Evolutionary conservation across 2,329 filamentous ascomycete species (phyloP).

Genomic region (Sporothrix curviconia): DNA sequence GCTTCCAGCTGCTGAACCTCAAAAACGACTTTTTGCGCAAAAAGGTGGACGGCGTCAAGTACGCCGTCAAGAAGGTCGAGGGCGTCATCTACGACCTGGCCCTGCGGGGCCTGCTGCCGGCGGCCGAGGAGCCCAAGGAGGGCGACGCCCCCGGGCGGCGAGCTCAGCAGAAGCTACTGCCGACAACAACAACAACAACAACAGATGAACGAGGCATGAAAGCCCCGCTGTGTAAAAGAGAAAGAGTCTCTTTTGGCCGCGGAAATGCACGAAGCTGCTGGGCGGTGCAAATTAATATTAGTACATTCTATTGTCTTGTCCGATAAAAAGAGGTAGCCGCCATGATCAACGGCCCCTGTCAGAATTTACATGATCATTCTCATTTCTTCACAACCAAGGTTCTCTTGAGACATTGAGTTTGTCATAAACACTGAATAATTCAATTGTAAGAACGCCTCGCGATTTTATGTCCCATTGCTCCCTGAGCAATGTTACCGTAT

Average conservation of each 20-base stretch:
- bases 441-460: not conserved
- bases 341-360: too few species aligned
- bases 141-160: not conserved
- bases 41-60: constrained; percentile 90
- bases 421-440: not conserved
- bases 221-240: not conserved
- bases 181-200: constrained; percentile 9
- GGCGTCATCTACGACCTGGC: constrained; percentile 96
- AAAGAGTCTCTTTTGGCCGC: not conserved
- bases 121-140: constrained; percentile 23
- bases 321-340: too few species aligned
- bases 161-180: too few species aligned
- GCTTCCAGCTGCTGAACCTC: constrained; percentile 93
- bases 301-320: too few species aligned
- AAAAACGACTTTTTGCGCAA: constrained; percentile 91
- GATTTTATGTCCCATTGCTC: not conserved
- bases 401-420: not conserved
- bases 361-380: not conserved
- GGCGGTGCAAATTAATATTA: too few species aligned
- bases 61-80: constrained; percentile 95
- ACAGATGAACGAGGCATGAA: constrained; percentile 16
- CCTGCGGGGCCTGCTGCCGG: constrained; percentile 70
- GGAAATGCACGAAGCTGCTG: not conserved
- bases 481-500: too few species aligned
- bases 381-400: not conserved